phyloP scores from a whole-genome alignment of 148 eudicot genomes.

The Chenopodium album region DNA sequence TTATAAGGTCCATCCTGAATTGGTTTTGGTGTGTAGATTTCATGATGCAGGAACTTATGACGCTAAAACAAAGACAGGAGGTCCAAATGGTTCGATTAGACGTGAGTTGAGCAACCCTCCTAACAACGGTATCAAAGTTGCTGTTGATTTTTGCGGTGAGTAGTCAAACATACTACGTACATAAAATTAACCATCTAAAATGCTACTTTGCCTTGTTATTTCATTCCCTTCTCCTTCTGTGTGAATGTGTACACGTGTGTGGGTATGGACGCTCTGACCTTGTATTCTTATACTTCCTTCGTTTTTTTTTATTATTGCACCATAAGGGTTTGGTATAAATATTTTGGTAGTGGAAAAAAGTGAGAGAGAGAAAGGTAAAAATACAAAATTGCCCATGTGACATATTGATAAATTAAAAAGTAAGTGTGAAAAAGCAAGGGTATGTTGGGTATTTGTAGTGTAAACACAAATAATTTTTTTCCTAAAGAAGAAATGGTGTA shows the following conservation, averaged over 20 bases:
- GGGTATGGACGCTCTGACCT: background rate
- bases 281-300: background rate
- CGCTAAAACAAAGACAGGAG: constrained; percentile 68
- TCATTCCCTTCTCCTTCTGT: background rate
- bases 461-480: too few species aligned
- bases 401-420: too few species aligned
- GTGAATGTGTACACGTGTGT: background rate
- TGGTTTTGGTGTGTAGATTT: constrained; percentile 49
- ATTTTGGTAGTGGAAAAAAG: too few species aligned
- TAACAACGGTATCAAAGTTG: constrained; percentile 64
- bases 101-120: constrained; percentile 49
- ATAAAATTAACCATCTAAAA: background rate
- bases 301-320: too few species aligned
- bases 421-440: too few species aligned
- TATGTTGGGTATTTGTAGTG: too few species aligned
- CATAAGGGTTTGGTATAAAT: too few species aligned
- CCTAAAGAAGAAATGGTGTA: too few species aligned
- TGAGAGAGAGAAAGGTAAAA: too few species aligned
- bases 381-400: too few species aligned
- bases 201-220: background rate
- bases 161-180: background rate
- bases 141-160: constrained; percentile 72
- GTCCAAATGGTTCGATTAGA: constrained; percentile 82
- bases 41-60: constrained; percentile 92
- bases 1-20: background rate